Base-by-base conservation (phyloP, 169 alveolate species). In the Toxoplasma gondii region DNA sequence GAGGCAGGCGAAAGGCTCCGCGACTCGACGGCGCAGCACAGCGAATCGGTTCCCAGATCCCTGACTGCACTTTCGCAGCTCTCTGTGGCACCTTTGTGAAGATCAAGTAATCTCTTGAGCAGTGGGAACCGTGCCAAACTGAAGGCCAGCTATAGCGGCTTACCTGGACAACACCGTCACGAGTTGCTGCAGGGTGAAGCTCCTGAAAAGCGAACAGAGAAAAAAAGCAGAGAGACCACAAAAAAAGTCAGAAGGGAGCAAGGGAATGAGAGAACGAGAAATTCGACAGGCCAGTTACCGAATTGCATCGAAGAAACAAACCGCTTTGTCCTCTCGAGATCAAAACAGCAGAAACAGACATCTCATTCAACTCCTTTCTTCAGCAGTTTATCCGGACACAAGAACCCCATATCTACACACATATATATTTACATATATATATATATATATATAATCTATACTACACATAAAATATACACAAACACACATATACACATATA, bases 121-220 rank as follows among this genome's bases (percentile, higher is more conserved):
- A n/a, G n/a, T n/a, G n/a, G n/a, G n/a, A n/a, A n/a, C n/a, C n/a
- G n/a, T n/a, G 58, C 58, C 22, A 49, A 49, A 49, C 4, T 49
- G 58, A 49, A 12, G 4, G 12, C 58, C 4, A 49, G 9, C 27
- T 19, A 12, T 19, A 53, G 74, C 39, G 64, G 41, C 90, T 44
- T 41, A 39, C 90, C 44, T 29, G 34, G 90, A 82, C 9, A 82
- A 38, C 5, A 82, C 90, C n/a, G 90, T 82, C 38, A 82, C 90
- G 24, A 82, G 69, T 67, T 82, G 90, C 67, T 82, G 90, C 69
- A 43, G 38, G 41, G 90, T 82, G 69, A 38, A 44, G 43, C 24
- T 2, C 67, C 90, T 82, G 90, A 22, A 39, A 44, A n/a, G 9
- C 9, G n/a, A n/a, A 7, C 0, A 31, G 58, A 49, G 22, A 49